Percentiles rank a stretch among this genome's conserved stretches.
phyloP scores from a whole-genome alignment of 2,329 filamentous ascomycete species.

The Aspergillus hortae region DNA sequence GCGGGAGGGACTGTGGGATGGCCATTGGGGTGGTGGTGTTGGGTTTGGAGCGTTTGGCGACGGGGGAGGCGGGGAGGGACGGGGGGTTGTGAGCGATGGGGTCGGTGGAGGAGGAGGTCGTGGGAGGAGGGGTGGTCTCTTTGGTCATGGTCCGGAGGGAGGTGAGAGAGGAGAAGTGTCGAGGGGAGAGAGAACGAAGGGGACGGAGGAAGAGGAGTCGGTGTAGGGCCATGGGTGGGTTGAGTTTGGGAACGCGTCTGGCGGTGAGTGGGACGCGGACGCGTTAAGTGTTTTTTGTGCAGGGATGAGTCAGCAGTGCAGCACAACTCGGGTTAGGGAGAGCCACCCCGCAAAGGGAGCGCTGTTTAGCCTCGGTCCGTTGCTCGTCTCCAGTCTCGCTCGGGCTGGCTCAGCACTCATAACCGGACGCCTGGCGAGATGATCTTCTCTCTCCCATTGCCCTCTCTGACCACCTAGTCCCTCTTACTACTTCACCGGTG shows the following conservation, averaged over 20 bases:
- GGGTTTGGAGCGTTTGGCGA: slow-evolving; percentile 76
- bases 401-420: too few relatives aligned
- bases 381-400: background rate
- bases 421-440: background rate
- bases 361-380: slow-evolving; percentile 8
- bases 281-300: too few relatives aligned
- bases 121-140: slow-evolving; percentile 38
- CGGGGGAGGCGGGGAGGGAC: slow-evolving; percentile 66
- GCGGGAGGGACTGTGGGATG: slow-evolving; percentile 47
- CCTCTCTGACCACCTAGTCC: background rate
- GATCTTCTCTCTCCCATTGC: background rate
- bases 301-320: too few relatives aligned
- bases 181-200: background rate
- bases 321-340: background rate
- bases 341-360: slow-evolving; percentile 3
- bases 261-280: slow-evolving; percentile 14
- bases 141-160: slow-evolving; percentile 37
- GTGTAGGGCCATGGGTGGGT: background rate
- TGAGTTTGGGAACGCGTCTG: slow-evolving; percentile 14
- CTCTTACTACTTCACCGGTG: too few relatives aligned
- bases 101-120: slow-evolving; percentile 20
- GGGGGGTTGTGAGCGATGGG: slow-evolving; percentile 45
- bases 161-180: slow-evolving; percentile 2
- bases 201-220: background rate
- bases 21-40: slow-evolving; percentile 33